Evolutionary conservation across 345 rosid species (phyloP).

Genomic region (Raphanus sativus): DNA sequence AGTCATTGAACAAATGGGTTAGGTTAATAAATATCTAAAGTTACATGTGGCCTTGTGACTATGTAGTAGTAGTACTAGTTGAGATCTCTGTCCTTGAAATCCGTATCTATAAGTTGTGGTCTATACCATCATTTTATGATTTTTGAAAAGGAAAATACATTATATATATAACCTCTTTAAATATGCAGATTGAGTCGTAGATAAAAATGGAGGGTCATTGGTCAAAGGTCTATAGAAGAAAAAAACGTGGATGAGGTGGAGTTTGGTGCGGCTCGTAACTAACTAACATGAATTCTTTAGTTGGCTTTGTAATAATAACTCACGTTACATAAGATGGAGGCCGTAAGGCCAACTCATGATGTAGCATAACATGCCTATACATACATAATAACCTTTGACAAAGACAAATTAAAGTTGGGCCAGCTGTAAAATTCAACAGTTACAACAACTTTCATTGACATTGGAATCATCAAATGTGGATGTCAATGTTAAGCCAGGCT

Average conservation of each 20-base stretch:
- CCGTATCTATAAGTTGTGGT: neutral
- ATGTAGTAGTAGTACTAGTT: neutral
- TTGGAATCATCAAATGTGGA: neutral
- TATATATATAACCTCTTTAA: neutral
- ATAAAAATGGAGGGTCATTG: neutral
- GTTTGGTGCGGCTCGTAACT: conserved; percentile 33
- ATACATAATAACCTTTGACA: conserved; percentile 18
- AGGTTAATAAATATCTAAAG: neutral
- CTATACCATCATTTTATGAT: neutral
- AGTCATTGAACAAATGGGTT: neutral
- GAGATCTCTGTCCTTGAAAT: neutral
- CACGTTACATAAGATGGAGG: conserved; percentile 5
- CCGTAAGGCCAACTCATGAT: conserved; percentile 6
- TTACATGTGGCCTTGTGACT: neutral
- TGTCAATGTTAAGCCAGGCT: conserved; percentile 6
- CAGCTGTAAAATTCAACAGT: conserved; percentile 12
- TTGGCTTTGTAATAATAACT: neutral
- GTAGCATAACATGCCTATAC: conserved; percentile 26
- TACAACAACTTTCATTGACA: conserved; percentile 12
- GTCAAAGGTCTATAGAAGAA: conserved; percentile 11
- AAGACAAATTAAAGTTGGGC: conserved; percentile 13
- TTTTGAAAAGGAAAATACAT: neutral
- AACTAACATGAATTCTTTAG: conserved; percentile 23
- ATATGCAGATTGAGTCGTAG: neutral
- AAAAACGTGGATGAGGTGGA: conserved; percentile 32